Conservation (phyloP, 768 basidiomycete genomes). For the Tephrocybe rancida region DNA sequence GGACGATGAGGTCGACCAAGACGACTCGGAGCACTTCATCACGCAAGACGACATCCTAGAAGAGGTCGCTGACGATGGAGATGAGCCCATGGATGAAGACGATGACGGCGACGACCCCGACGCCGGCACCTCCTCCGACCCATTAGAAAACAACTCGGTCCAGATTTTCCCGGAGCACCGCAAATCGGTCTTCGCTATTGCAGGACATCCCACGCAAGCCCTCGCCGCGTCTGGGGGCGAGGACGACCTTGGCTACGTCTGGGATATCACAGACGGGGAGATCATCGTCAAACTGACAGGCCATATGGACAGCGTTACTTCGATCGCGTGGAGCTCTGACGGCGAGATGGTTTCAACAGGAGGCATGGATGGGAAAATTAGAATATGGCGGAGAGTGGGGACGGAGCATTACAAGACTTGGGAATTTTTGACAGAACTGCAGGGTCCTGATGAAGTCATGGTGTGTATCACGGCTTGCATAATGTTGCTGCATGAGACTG, state of each 20-base stretch:
- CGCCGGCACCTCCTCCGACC: conserved; percentile 38
- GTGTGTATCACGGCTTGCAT: conserved; percentile 46
- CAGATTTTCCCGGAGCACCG: conserved; percentile 71
- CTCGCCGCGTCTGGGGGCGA: conserved; percentile 93
- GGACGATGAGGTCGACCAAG: conserved; percentile 43
- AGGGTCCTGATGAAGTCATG: conserved; percentile 95
- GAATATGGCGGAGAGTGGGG: conserved; percentile 88
- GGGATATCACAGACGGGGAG: conserved; percentile 84
- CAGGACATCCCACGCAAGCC: conserved; percentile 80
- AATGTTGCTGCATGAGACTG: conserved; percentile 1
- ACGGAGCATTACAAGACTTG: conserved; percentile 75
- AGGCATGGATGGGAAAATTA: conserved; percentile 96
- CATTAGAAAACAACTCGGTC: conserved; percentile 61
- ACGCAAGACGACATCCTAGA: conserved; percentile 63
- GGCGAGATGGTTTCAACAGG: conserved; percentile 95
- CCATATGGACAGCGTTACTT: conserved; percentile 89
- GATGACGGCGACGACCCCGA: conserved; percentile 54
- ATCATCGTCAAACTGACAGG: conserved; percentile 85
- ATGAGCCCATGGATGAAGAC: conserved; percentile 74
- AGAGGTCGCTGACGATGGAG: conserved; percentile 68
- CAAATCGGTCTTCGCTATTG: conserved; percentile 81
- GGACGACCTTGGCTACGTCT: conserved; percentile 94
- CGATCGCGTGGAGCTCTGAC: conserved; percentile 78
- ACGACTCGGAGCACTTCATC: conserved; percentile 68
- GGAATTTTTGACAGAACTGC: conserved; percentile 93